A percentile compares a stretch with the other conserved stretches of the same genome.
These are phyloP conservation scores for Discostella stelligeroides DNA, from an alignment of 108 stramenopile genomes.

Conservation along the genomic window DNA sequence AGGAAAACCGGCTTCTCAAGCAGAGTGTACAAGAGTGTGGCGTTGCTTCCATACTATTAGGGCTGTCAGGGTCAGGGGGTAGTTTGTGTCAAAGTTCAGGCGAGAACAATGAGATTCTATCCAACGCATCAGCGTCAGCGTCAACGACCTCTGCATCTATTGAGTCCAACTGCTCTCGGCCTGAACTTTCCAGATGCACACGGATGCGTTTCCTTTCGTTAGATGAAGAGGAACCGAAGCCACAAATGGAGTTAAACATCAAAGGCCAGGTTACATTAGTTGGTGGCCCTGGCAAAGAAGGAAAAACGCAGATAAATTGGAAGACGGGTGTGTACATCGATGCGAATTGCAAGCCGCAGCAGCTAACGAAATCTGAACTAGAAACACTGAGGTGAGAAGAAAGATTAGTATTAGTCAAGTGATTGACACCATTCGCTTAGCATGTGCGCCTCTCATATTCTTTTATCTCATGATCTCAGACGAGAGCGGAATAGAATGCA, in stretches of 20 bases:
- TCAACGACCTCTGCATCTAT: conserved; percentile 3
- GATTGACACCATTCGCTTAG: not conserved
- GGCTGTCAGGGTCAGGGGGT: conserved; percentile 57
- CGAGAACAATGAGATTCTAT: not conserved
- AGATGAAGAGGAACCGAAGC: conserved; percentile 40
- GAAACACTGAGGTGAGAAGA: conserved; percentile 68
- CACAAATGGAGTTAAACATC: conserved; percentile 66
- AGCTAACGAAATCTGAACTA: conserved; percentile 65
- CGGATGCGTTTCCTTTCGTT: conserved; percentile 70
- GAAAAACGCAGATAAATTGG: conserved; percentile 82
- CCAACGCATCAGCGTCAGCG: conserved; percentile 3
- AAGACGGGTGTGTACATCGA: conserved; percentile 79
- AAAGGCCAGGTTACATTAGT: conserved; percentile 58
- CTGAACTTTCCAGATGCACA: conserved; percentile 41
- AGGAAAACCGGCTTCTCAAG: conserved; percentile 64
- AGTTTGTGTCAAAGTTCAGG: not conserved
- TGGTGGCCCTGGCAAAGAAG: conserved; percentile 53
- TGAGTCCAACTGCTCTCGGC: not conserved
- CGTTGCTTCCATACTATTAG: conserved; percentile 85
- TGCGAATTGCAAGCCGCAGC: conserved; percentile 54
- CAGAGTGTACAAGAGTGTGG: conserved; percentile 82
- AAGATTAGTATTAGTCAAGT: not conserved
- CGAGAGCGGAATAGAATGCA: conserved; percentile 96
- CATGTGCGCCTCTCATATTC: not conserved
- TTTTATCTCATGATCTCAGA: conserved; percentile 43